A percentile compares a stretch with the other conserved stretches of the same genome.
Conservation (phyloP, 2,329 filamentous ascomycete genomes). For the Xylariaceae sp. region DNA sequence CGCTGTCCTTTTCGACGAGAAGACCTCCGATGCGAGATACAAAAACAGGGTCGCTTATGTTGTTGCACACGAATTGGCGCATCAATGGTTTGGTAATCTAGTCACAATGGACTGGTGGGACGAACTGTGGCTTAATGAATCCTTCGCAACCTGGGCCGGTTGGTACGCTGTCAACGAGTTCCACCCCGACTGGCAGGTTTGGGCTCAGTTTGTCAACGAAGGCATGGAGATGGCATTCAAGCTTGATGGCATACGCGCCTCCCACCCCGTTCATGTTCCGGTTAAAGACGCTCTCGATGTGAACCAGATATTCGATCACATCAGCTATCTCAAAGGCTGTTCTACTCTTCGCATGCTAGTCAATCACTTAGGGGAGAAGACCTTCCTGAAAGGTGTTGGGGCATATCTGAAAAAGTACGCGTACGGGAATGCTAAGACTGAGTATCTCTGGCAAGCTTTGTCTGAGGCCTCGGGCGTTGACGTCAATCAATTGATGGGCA, state of each 20-base stretch:
- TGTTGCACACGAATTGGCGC: slow-evolving; percentile 94
- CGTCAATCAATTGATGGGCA: slow-evolving; percentile 81
- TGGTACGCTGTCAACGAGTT: slow-evolving; percentile 90
- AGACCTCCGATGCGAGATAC: slow-evolving; percentile 83
- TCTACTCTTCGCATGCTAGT: slow-evolving; percentile 96
- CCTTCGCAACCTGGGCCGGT: slow-evolving; percentile 97
- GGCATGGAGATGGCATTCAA: slow-evolving; percentile 87
- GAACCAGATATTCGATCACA: slow-evolving; percentile 96
- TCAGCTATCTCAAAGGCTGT: slow-evolving; percentile 94
- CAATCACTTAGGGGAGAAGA: slow-evolving; percentile 79
- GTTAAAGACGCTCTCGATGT: slow-evolving; percentile 92
- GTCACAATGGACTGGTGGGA: slow-evolving; percentile 98
- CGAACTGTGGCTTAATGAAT: slow-evolving; percentile 90
- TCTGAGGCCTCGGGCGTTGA: slow-evolving; percentile 84
- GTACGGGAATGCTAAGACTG: slow-evolving; percentile 86
- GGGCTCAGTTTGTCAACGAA: slow-evolving; percentile 96
- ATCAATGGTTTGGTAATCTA: slow-evolving; percentile 94
- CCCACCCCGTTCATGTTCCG: slow-evolving; percentile 93
- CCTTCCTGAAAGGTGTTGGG: slow-evolving; percentile 85
- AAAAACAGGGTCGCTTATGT: slow-evolving; percentile 95
- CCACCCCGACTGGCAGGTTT: slow-evolving; percentile 95
- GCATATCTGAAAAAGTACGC: slow-evolving; percentile 84
- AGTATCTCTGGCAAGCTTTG: slow-evolving; percentile 85
- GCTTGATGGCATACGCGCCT: slow-evolving; percentile 84
- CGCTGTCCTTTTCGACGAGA: slow-evolving; percentile 91